These are phyloP conservation scores for Lachancea sp. DNA, from an alignment of 805 yeast species.

Conservation along the genomic window DNA sequence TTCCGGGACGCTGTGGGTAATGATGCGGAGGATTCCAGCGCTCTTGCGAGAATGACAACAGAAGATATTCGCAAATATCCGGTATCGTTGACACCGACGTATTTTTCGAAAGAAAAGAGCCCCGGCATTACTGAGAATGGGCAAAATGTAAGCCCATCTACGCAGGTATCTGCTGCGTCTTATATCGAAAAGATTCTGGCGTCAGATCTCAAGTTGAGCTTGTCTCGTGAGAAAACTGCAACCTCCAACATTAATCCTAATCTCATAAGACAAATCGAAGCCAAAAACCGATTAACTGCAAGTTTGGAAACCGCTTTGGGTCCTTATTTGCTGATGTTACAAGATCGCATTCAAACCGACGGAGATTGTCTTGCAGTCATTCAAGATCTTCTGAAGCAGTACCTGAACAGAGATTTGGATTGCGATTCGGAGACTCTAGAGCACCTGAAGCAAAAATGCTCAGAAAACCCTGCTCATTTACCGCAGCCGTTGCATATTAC, in stretches of 20 bases:
- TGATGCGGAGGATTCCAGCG: conserved; percentile 7
- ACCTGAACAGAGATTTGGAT: conserved; percentile 11
- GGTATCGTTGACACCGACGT: conserved; percentile 18
- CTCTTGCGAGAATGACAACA: conserved; percentile 16
- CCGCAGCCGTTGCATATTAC: conserved; percentile 28
- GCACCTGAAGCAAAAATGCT: conserved; percentile 12
- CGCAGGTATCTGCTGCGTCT: background rate
- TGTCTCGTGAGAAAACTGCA: no score
- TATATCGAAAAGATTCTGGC: background rate
- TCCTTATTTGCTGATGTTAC: conserved; percentile 16
- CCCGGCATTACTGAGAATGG: background rate
- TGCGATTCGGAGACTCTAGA: conserved; percentile 16
- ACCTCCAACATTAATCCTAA: background rate
- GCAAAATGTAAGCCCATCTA: no score
- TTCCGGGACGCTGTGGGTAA: conserved; percentile 11
- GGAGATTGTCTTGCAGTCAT: conserved; percentile 19
- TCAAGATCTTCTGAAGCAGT: conserved; percentile 11
- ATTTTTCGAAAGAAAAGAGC: conserved; percentile 4
- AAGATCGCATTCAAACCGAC: conserved; percentile 17
- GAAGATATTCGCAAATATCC: conserved; percentile 24
- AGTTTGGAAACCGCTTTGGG: conserved; percentile 20
- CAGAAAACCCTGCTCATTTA: conserved; percentile 8
- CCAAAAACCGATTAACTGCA: conserved; percentile 19
- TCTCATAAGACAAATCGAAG: conserved; percentile 14
- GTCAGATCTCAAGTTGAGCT: background rate